Base-by-base conservation (phyloP, 2,329 filamentous ascomycete species). In the Camptophora hylomeconis region DNA sequence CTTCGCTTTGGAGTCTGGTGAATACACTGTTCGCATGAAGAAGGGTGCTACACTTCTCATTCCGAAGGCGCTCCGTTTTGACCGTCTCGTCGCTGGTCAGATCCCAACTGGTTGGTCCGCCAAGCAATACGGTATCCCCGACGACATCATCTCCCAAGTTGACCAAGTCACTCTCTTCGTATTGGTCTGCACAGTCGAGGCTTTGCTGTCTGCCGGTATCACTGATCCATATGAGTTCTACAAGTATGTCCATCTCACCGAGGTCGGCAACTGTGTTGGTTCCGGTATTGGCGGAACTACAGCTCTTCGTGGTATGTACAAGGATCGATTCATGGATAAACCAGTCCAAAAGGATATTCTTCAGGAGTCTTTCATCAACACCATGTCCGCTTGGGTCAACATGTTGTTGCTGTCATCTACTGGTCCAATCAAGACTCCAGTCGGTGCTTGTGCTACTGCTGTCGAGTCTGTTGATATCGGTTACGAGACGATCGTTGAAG, bases 311-410 rank as follows among this genome's bases (percentile, higher is more conserved):
- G 87, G 87, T 47, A 98, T 98, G 87, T 93, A 95, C 69, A 89
- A 87, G 59, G 87, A 94, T 56, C 80, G 89, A 36, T 95, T 78
- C 73, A 69, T 95, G 39, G 89, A 98, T 63, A 89, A 86, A 64
- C 89, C 87, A 32, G 72, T 98, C 27, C 92, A 98, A 61, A 98
- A 95, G 61, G 89, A 98, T 52, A 94, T 98, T 52, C 71, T 98
- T 9, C 92, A 98, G 53, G 89, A 98, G 61, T 95, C 89, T 8
- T 98, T 98, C 68, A 95, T 98, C 71, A 98, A 98, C 69, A 98
- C 89, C 32, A 98, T 98, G 87, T 79, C 82, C 45, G 89, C 89
- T 10, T 98, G 89, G 89, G 86, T 98, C 33, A 98, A 98, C 67
- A 98, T 98, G 89, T 66, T 98, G 60, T 67, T 98, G 40, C 66